Evolutionary conservation across 2,329 filamentous ascomycete species (phyloP).

Genomic region (Aspergillus sp.): DNA sequence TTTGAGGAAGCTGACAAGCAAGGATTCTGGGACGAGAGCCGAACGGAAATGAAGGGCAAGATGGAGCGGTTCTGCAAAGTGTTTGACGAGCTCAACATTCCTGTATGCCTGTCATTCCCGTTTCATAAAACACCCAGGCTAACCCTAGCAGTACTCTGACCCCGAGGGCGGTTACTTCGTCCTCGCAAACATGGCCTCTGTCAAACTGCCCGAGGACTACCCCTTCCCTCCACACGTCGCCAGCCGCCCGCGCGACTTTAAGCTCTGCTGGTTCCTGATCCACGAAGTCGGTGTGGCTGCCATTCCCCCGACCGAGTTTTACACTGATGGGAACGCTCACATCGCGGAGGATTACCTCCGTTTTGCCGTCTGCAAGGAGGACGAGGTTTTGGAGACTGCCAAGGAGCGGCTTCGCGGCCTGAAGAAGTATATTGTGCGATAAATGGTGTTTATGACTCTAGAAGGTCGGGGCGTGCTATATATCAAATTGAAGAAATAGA

Average conservation of each 20-base stretch:
- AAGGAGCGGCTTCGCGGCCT: conserved; percentile 75
- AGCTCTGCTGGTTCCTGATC: conserved; percentile 95
- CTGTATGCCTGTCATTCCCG: conserved; percentile 39
- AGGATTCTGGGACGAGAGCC: conserved; percentile 85
- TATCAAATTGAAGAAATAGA: background rate
- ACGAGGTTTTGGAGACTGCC: conserved; percentile 78
- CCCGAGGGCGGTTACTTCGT: conserved; percentile 98
- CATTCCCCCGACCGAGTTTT: conserved; percentile 96
- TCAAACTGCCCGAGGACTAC: conserved; percentile 81
- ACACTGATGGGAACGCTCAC: conserved; percentile 80
- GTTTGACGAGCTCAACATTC: conserved; percentile 74
- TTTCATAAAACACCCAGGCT: background rate
- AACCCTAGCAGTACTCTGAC: conserved; percentile 68
- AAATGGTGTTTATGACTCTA: conserved; percentile 5
- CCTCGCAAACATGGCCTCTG: conserved; percentile 87
- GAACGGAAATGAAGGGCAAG: conserved; percentile 86
- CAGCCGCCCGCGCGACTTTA: conserved; percentile 85
- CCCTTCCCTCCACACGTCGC: conserved; percentile 89
- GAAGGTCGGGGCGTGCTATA: background rate
- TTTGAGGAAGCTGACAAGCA: conserved; percentile 86
- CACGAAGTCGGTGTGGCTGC: conserved; percentile 94
- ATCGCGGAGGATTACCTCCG: conserved; percentile 92
- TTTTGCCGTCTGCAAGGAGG: conserved; percentile 95
- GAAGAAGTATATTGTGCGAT: conserved; percentile 68
- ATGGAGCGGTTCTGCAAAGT: conserved; percentile 84